phyloP scores from a whole-genome alignment of 495 filamentous ascomycete genomes.

The Zalerion maritima region DNA sequence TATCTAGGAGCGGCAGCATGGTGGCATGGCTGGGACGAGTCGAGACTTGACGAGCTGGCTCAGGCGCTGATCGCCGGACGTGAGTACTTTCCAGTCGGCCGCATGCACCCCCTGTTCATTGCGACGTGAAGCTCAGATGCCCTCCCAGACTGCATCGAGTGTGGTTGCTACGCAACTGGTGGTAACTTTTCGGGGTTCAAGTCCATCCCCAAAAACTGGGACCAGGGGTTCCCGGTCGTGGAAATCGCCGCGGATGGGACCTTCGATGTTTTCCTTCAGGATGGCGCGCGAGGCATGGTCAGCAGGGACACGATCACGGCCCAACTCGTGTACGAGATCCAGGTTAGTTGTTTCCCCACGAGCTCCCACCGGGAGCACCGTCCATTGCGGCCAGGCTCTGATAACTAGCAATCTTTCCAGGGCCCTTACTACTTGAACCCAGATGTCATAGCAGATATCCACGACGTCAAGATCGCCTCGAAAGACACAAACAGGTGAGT shows the following conservation, averaged over 20 bases:
- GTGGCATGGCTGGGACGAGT: constrained; percentile 30
- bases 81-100: no score
- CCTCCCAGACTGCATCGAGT: constrained; percentile 43
- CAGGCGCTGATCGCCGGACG: constrained; percentile 36
- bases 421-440: constrained; percentile 42
- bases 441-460: constrained; percentile 41
- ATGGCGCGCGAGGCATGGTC: constrained; percentile 16
- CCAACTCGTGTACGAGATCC: constrained; percentile 44
- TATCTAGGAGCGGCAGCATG: constrained; percentile 34
- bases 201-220: constrained; percentile 23
- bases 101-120: no score
- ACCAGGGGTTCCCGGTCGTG: constrained; percentile 44
- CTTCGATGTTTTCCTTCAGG: constrained; percentile 21
- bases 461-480: constrained; percentile 31
- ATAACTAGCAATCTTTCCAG: no score
- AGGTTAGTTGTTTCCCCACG: no score
- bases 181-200: constrained; percentile 46
- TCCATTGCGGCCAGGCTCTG: no score
- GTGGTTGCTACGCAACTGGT: constrained; percentile 38
- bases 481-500: constrained; percentile 23
- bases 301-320: constrained; percentile 36
- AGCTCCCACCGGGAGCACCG: no score
- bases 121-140: no score
- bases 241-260: constrained; percentile 35
- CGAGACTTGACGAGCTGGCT: constrained; percentile 33